These are phyloP conservation scores for Gynostemma pentaphyllum DNA, from an alignment of 306 rosid genomes.

Conservation along the genomic window DNA sequence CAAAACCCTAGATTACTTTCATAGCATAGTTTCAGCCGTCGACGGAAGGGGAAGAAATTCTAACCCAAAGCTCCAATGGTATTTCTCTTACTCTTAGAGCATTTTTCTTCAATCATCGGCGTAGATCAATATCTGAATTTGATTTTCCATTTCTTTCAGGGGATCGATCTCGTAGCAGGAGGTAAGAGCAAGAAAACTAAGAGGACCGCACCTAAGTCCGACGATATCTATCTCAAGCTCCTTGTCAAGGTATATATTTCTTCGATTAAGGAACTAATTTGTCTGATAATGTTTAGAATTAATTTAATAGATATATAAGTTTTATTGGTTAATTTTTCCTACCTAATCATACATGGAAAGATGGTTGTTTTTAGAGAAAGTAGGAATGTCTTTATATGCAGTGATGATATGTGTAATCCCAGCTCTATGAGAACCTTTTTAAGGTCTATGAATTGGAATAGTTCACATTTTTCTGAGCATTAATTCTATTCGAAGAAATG, in stretches of 20 bases:
- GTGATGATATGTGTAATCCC: constrained; percentile 41
- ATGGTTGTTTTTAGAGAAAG: neutral
- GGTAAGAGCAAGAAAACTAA: constrained; percentile 72
- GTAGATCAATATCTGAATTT: neutral
- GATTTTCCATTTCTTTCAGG: constrained; percentile 20
- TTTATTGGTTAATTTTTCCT: neutral
- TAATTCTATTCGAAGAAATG: neutral
- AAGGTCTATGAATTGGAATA: constrained; percentile 28
- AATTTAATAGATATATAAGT: too few relatives aligned
- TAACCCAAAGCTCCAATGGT: constrained; percentile 5
- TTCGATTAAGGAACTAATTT: too few relatives aligned
- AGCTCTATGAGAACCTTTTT: constrained; percentile 42
- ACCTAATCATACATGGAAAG: neutral
- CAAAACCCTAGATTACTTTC: too few relatives aligned
- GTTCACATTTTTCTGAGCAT: constrained; percentile 15
- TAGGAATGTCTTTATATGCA: neutral
- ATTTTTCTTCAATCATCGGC: neutral
- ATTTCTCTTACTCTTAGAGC: neutral
- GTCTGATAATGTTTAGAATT: too few relatives aligned
- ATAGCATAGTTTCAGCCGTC: too few relatives aligned
- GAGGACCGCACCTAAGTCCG: constrained; percentile 57
- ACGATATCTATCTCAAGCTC: constrained; percentile 71
- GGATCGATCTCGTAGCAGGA: constrained; percentile 76
- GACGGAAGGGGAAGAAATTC: neutral
- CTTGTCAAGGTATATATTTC: constrained; percentile 76